Evolutionary conservation across 768 basidiomycete genomes (phyloP).

Genomic region (Lactifluus pinguis): DNA sequence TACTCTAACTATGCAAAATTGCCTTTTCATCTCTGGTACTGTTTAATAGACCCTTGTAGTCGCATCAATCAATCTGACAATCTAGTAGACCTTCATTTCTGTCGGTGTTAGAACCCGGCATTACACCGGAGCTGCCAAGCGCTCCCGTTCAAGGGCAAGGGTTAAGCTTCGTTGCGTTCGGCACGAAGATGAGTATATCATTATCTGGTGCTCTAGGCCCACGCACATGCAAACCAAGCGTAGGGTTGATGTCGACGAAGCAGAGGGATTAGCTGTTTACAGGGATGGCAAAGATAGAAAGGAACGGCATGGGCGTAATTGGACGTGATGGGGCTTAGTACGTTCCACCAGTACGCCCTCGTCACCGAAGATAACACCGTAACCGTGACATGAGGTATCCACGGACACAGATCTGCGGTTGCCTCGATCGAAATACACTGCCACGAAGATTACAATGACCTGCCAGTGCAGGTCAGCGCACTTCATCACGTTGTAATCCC

Average conservation of each 20-base stretch:
- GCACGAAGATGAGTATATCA: neutral
- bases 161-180: neutral
- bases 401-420: no score
- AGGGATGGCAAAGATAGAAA: neutral
- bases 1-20: conserved; percentile 1
- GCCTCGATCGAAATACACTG: no score
- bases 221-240: neutral
- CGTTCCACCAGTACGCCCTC: conserved; percentile 2
- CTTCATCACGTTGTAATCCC: no score
- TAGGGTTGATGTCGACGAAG: conserved; percentile 6
- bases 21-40: neutral
- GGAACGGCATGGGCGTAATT: neutral
- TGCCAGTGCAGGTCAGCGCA: no score
- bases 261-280: conserved; percentile 12
- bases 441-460: no score
- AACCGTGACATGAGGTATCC: no score
- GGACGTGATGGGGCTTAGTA: neutral
- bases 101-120: no score
- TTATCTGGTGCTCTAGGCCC: neutral
- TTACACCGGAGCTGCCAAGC: no score
- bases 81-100: neutral
- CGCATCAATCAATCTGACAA: neutral
- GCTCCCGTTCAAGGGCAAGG: neutral
- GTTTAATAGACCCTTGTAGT: neutral
- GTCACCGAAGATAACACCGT: no score